A percentile compares a stretch with the other conserved stretches of the same genome.
phyloP scores from a whole-genome alignment of 495 filamentous ascomycete species.

The Xylaria acuta region DNA sequence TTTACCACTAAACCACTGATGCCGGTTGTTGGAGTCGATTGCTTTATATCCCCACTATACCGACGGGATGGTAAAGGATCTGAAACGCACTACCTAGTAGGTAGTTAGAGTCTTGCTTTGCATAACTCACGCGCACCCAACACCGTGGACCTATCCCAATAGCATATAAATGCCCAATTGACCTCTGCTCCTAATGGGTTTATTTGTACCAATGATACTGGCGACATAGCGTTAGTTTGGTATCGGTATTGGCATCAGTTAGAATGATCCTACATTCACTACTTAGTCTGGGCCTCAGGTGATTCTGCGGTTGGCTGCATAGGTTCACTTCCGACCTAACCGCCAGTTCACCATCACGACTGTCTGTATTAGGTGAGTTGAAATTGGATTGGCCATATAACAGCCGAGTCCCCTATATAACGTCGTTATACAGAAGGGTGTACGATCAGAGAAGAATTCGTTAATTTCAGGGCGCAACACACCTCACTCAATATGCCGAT shows the following conservation, averaged over 20 bases:
- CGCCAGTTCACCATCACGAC: background rate
- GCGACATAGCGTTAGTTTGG: background rate
- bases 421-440: background rate
- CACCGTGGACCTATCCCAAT: too few relatives aligned
- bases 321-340: background rate
- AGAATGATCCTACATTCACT: background rate
- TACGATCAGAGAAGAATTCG: background rate
- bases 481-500: background rate
- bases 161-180: too few relatives aligned
- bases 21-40: conserved; percentile 9
- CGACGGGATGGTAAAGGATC: too few relatives aligned
- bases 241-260: background rate
- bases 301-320: background rate
- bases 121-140: background rate
- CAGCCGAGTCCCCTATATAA: background rate
- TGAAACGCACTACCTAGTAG: too few relatives aligned
- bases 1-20: conserved; percentile 61
- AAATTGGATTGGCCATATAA: background rate
- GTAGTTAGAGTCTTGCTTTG: too few relatives aligned
- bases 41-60: background rate
- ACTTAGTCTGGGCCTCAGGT: background rate
- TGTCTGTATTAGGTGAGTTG: background rate
- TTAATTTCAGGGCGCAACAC: background rate
- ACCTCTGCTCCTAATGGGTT: too few relatives aligned
- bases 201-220: background rate